Evolutionary conservation across 345 rosid species (phyloP), one percentile per base, ranked within the genome.

Genomic region (Excoecaria cochinchinensis): DNA sequence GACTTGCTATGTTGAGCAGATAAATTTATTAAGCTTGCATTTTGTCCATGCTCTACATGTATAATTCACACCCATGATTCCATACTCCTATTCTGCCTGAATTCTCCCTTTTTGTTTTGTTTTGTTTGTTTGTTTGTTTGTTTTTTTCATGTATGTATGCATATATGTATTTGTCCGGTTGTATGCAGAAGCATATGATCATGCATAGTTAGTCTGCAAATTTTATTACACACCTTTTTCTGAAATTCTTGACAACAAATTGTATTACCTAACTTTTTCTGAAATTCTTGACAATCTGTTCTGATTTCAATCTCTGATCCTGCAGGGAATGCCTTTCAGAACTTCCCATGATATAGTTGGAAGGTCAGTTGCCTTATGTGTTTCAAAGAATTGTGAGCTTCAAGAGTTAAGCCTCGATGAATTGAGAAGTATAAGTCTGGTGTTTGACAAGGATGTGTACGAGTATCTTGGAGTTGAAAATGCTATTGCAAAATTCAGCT

Each of bases 311-410:
- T 56, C 44, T 19, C 47, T 19, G 13, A 0, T 64, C 82, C 25
- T 70, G 40, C 91, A 95, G 99, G 95, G 94, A 19, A 71, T 89
- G 77, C 97, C 99, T 51, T 95, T 95, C 77, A 86, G 99, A 82
- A 91, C 98, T 59, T 89, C 99, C 68, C 99, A 95, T 71, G 99
- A 95, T 70, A 72, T 95, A 61, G 99, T 89, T 40, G 98, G 99
- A 38, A 90, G 89, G 77, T 85, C 91, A 9, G 99, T 95, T 74
- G 93, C 94, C 13, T 82, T 93, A 38, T 93, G 99, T 46, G 89
- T 91, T 7, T 80, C 90, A 15, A 87, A 82, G 80, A 83, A 84
- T 65, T 93, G 96, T 76, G 90, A 88, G 72, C 98, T 95, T 68
- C 86, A 84, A 89, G 88, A 87, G 64, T 83, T 95, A 56, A 86